phyloP scores from a whole-genome alignment of 331 rosid genomes.

The Rhamnella rubrinervis region DNA sequence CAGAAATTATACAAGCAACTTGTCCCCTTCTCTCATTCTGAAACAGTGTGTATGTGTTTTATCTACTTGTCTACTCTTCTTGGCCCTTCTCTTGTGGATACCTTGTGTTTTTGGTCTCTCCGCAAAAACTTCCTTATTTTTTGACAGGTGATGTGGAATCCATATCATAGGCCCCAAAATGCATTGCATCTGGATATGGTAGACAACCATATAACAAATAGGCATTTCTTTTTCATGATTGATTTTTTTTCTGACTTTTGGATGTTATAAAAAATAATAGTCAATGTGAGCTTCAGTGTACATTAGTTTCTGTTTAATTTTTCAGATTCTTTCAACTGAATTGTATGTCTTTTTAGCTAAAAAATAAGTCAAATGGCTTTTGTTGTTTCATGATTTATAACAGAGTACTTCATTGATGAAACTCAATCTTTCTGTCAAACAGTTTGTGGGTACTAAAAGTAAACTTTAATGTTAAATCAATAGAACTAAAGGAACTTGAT shows the following conservation, averaged over 20 bases:
- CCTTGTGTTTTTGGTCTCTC: not conserved
- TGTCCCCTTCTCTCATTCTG: too few species aligned
- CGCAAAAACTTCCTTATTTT: not conserved
- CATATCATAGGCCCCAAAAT: not conserved
- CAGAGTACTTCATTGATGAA: too few species aligned
- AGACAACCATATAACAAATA: not conserved
- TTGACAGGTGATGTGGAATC: conserved; percentile 16
- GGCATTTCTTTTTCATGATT: not conserved
- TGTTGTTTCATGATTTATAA: too few species aligned
- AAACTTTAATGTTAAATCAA: too few species aligned
- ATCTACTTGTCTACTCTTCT: too few species aligned
- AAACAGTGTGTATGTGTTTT: too few species aligned
- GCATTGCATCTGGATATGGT: not conserved
- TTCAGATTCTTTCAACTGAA: not conserved
- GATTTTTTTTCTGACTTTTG: not conserved
- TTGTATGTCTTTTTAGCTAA: not conserved
- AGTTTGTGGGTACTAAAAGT: too few species aligned
- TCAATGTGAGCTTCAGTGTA: not conserved
- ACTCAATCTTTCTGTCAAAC: too few species aligned
- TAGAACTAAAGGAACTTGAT: too few species aligned
- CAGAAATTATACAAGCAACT: too few species aligned
- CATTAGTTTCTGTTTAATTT: not conserved
- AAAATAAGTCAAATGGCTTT: not conserved
- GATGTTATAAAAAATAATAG: not conserved
- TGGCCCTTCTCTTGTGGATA: too few species aligned